phyloP scores from a whole-genome alignment of 306 rosid genomes.

The Calophaca sinica region DNA sequence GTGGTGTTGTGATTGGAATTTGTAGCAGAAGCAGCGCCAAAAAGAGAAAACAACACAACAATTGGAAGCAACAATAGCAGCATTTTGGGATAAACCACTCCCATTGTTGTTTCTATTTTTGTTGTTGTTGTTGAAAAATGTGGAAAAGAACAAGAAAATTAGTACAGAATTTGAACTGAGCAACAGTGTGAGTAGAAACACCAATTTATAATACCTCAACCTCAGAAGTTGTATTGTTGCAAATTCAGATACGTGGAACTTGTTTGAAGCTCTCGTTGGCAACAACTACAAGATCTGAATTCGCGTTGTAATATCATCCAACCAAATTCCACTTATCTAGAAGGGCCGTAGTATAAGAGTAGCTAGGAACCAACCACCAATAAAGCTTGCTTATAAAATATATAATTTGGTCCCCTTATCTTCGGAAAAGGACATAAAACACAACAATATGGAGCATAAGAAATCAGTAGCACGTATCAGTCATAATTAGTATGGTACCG shows the following conservation, averaged over 20 bases:
- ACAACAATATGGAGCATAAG: no score
- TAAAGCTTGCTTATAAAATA: no score
- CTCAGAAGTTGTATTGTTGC: neutral
- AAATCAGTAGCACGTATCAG: no score
- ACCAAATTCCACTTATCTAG: no score
- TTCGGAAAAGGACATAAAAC: no score
- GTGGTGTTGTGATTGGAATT: slow-evolving; percentile 26
- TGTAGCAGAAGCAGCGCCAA: neutral
- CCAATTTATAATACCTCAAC: neutral
- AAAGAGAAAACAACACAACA: slow-evolving; percentile 25
- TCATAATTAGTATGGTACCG: no score
- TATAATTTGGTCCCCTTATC: no score
- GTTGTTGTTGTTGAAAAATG: neutral
- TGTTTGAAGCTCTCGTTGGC: neutral
- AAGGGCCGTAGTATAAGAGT: no score
- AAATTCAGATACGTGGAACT: neutral
- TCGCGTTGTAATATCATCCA: no score
- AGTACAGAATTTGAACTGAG: neutral
- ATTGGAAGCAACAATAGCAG: slow-evolving; percentile 6
- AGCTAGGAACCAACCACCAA: no score
- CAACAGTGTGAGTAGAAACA: slow-evolving; percentile 24
- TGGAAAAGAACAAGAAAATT: neutral
- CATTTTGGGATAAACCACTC: no score
- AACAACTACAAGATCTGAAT: no score
- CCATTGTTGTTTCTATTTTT: neutral